Conservation (phyloP, 2,329 filamentous ascomycete species). For the Diaporthe vaccinii region DNA sequence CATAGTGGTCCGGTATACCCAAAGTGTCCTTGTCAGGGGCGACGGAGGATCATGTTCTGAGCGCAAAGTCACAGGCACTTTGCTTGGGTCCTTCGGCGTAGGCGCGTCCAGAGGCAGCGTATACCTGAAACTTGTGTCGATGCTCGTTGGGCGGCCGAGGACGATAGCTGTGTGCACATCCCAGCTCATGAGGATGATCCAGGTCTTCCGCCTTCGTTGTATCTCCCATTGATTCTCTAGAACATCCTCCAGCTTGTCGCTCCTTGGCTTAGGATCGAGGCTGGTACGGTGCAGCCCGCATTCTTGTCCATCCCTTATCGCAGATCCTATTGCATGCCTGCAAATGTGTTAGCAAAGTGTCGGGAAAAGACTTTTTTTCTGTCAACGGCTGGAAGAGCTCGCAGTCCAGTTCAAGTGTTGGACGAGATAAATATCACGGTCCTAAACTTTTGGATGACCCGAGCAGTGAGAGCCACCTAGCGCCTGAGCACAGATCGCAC, state of each 20-base stretch:
- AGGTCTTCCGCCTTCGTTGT: conserved; percentile 67
- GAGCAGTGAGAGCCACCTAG: neutral
- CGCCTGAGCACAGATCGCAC: neutral
- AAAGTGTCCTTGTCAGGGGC: conserved; percentile 66
- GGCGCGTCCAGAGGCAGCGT: conserved; percentile 67
- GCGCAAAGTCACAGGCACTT: conserved; percentile 62
- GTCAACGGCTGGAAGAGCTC: neutral
- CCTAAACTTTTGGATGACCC: neutral
- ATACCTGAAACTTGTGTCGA: conserved; percentile 63
- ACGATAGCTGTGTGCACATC: conserved; percentile 67
- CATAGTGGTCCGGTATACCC: conserved; percentile 61
- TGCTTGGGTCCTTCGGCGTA: conserved; percentile 61
- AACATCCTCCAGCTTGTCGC: conserved; percentile 61
- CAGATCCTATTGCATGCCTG: conserved; percentile 65
- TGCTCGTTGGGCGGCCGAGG: conserved; percentile 68
- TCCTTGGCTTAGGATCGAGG: conserved; percentile 63
- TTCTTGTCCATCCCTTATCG: conserved; percentile 73
- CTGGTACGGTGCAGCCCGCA: conserved; percentile 70
- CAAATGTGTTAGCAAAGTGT: neutral
- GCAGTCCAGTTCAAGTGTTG: too few species aligned
- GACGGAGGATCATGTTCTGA: conserved; percentile 68
- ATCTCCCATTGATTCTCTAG: conserved; percentile 71
- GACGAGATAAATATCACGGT: neutral
- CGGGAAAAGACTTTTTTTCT: conserved; percentile 41
- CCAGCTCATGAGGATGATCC: conserved; percentile 68